phyloP scores from a whole-genome alignment of 768 basidiomycete species.

The Candolleomyces eurysporus region DNA sequence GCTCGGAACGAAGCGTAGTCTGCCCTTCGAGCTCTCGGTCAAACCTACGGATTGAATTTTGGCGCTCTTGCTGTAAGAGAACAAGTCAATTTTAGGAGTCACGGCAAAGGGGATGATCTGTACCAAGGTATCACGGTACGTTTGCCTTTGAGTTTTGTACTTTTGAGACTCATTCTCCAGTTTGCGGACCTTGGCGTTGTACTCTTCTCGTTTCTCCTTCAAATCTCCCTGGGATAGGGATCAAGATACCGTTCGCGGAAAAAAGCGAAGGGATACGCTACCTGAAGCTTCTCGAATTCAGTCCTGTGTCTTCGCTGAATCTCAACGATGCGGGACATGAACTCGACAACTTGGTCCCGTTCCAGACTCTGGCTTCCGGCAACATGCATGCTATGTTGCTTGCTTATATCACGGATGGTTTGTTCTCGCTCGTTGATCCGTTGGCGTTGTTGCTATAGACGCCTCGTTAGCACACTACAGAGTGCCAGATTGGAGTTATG shows the following conservation, averaged over 20 bases:
- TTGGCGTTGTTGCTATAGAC: constrained; percentile 64
- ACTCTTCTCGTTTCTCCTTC: constrained; percentile 59
- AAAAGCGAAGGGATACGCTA: constrained; percentile 22
- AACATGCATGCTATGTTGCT: constrained; percentile 70
- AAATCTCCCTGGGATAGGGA: constrained; percentile 47
- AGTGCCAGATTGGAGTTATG: not conserved
- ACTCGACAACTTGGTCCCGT: constrained; percentile 69
- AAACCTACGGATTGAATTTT: constrained; percentile 46
- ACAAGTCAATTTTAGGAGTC: constrained; percentile 5
- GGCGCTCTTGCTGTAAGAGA: constrained; percentile 43
- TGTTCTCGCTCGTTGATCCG: constrained; percentile 71
- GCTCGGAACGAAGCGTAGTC: constrained; percentile 50
- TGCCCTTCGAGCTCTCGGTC: constrained; percentile 59
- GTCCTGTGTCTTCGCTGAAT: constrained; percentile 59
- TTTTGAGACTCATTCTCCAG: constrained; percentile 55
- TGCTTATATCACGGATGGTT: constrained; percentile 66
- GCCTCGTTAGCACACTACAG: too few species aligned
- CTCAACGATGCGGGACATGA: constrained; percentile 63
- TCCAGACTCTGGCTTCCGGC: constrained; percentile 66
- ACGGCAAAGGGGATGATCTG: constrained; percentile 14
- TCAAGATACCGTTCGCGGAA: not conserved
- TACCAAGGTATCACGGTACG: constrained; percentile 59
- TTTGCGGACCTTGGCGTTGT: constrained; percentile 54
- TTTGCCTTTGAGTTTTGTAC: constrained; percentile 51
- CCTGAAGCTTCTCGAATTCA: constrained; percentile 70